phyloP scores from a whole-genome alignment of 805 yeast genomes.

The Hemisphaericaspora nanyangensis region DNA sequence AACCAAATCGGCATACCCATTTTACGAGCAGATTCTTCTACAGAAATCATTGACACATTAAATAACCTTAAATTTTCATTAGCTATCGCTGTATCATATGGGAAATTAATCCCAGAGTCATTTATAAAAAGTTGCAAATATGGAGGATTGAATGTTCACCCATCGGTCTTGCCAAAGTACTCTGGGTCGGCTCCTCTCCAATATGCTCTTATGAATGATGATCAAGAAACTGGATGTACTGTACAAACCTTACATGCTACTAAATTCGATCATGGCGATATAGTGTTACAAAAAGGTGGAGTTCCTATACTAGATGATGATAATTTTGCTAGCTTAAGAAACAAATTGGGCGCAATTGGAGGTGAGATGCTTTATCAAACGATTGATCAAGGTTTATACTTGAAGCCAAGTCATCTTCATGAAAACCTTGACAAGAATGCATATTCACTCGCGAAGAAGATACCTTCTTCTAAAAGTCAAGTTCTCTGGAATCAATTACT shows the following conservation, averaged over 20 bases:
- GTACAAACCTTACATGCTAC: slow-evolving; percentile 88
- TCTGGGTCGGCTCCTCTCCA: slow-evolving; percentile 93
- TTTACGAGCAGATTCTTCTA: slow-evolving; percentile 48
- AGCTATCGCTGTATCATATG: slow-evolving; percentile 91
- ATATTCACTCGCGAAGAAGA: slow-evolving; percentile 57
- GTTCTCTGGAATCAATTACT: slow-evolving; percentile 46
- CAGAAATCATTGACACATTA: slow-evolving; percentile 31
- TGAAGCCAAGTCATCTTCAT: too few species aligned
- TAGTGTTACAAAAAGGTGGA: slow-evolving; percentile 55
- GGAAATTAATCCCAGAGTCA: slow-evolving; percentile 66
- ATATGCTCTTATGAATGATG: slow-evolving; percentile 63
- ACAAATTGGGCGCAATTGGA: slow-evolving; percentile 56
- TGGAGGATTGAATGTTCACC: slow-evolving; percentile 90
- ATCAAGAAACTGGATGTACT: slow-evolving; percentile 71
- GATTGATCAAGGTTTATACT: slow-evolving; percentile 28
- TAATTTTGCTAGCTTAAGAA: slow-evolving; percentile 42
- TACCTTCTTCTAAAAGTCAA: slow-evolving; percentile 38
- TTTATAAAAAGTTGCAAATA: slow-evolving; percentile 46
- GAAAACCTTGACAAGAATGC: slow-evolving; percentile 18
- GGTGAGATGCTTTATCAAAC: slow-evolving; percentile 52
- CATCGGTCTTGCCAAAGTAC: slow-evolving; percentile 77
- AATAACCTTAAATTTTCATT: slow-evolving; percentile 43
- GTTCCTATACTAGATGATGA: slow-evolving; percentile 40
- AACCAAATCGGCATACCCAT: slow-evolving; percentile 27
- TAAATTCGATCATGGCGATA: slow-evolving; percentile 74